A percentile compares a stretch with the other conserved stretches of the same genome.
phyloP scores from a whole-genome alignment of 257 asterid species.

The Petunia secreta region DNA sequence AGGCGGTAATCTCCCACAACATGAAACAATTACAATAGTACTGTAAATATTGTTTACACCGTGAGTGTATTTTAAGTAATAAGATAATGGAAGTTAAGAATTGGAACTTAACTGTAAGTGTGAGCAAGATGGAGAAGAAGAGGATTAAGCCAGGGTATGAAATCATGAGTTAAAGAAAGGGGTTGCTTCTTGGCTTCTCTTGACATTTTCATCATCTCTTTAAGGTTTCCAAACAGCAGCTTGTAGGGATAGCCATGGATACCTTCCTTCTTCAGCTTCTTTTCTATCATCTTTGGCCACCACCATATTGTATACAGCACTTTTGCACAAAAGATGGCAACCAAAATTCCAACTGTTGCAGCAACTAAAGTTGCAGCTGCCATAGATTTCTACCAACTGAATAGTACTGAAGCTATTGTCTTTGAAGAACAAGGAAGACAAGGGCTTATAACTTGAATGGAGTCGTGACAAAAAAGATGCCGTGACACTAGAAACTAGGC shows the following conservation, averaged over 20 bases:
- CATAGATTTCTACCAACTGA: not conserved
- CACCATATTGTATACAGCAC: conserved; percentile 26
- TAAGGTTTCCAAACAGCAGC: conserved; percentile 32
- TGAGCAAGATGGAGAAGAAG: conserved; percentile 29
- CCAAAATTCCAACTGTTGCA: not conserved
- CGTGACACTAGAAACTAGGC: no score
- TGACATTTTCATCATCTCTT: conserved; percentile 20
- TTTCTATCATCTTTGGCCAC: conserved; percentile 39
- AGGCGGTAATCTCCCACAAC: not conserved
- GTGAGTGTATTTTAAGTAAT: no score
- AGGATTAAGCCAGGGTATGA: conserved; percentile 32
- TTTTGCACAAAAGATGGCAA: not conserved
- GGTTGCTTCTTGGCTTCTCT: conserved; percentile 33
- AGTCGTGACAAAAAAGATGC: no score
- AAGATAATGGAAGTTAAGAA: not conserved
- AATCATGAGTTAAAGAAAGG: conserved; percentile 30
- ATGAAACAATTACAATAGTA: no score
- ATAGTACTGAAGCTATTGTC: not conserved
- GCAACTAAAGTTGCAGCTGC: not conserved
- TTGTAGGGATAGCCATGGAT: conserved; percentile 33
- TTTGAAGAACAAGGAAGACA: not conserved
- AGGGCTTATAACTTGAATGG: not conserved
- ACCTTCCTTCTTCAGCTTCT: conserved; percentile 30
- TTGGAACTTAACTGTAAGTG: conserved; percentile 27
- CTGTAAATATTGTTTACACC: no score